Evolutionary conservation across 2,329 filamentous ascomycete genomes (phyloP).

Genomic region (Phialophora chinensis): DNA sequence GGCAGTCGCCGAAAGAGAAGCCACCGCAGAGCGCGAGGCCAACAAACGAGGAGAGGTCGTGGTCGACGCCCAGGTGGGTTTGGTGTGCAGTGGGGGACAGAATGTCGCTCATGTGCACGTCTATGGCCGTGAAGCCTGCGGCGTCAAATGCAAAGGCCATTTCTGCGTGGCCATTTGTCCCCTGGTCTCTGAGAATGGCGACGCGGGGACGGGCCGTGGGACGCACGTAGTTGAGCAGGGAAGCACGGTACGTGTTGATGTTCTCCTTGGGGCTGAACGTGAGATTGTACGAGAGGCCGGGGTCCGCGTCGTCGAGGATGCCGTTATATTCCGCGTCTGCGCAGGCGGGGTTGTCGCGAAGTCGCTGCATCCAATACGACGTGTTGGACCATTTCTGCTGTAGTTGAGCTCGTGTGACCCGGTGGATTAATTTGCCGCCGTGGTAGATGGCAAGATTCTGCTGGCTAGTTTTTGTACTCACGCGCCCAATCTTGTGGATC

Average conservation of each 20-base stretch:
- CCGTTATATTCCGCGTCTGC: constrained; percentile 82
- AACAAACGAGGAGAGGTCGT: constrained; percentile 80
- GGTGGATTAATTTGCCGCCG: constrained; percentile 70
- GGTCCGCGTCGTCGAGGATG: constrained; percentile 75
- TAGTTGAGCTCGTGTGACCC: constrained; percentile 71
- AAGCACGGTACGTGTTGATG: constrained; percentile 38
- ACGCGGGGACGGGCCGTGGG: constrained; percentile 72
- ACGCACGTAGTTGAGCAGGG: constrained; percentile 65
- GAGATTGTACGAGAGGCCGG: constrained; percentile 83
- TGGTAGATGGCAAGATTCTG: constrained; percentile 80
- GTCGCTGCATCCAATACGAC: constrained; percentile 86
- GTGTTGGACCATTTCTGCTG: constrained; percentile 90
- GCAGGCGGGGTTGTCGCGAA: constrained; percentile 85
- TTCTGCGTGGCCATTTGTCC: constrained; percentile 94
- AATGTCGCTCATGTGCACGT: constrained; percentile 95
- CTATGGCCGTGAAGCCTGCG: constrained; percentile 88
- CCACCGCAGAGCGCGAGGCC: constrained; percentile 95
- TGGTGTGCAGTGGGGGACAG: constrained; percentile 31
- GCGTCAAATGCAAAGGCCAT: constrained; percentile 96
- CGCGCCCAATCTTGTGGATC: constrained; percentile 81
- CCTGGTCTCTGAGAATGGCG: constrained; percentile 92
- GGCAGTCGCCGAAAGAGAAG: constrained; percentile 91
- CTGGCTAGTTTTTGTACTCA: constrained; percentile 67
- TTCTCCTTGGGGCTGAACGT: constrained; percentile 80
- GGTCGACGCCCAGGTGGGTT: constrained; percentile 68